Evolutionary conservation across 768 basidiomycete species (phyloP).

Genomic region (Suillus paluster): DNA sequence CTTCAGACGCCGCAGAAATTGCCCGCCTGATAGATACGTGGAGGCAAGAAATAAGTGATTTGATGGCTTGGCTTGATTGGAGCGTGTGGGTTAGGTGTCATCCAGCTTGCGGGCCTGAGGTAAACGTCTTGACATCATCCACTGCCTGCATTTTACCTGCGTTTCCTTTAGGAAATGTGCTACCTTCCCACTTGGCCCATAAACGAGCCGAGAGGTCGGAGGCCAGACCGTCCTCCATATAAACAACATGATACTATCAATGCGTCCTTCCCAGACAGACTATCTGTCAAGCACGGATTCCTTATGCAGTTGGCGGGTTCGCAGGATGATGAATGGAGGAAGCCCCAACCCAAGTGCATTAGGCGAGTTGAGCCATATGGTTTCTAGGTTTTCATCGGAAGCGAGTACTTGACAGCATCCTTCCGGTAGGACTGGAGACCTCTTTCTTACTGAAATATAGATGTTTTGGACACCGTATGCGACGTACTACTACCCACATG

Average conservation of each 20-base stretch:
- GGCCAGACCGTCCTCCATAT: not conserved
- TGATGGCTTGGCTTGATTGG: constrained; percentile 61
- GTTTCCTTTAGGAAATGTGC: constrained; percentile 7
- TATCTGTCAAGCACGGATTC: not conserved
- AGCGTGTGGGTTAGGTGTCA: constrained; percentile 51
- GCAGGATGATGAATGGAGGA: constrained; percentile 9
- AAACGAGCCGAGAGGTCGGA: not conserved
- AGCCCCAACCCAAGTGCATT: constrained; percentile 14
- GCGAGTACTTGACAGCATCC: not conserved
- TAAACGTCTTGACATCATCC: constrained; percentile 23
- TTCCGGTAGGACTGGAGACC: not conserved
- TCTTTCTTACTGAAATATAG: not conserved
- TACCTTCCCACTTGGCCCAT: constrained; percentile 15
- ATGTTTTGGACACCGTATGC: not conserved
- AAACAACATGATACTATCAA: not conserved
- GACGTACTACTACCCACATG: not conserved
- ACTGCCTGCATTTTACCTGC: not conserved
- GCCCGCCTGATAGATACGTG: constrained; percentile 32
- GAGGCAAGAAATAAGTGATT: constrained; percentile 33
- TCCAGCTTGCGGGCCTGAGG: constrained; percentile 50
- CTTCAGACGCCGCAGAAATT: constrained; percentile 9
- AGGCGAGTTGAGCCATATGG: constrained; percentile 11
- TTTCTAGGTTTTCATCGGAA: not conserved
- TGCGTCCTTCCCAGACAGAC: not conserved
- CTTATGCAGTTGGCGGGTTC: not conserved